A percentile compares a stretch with the other conserved stretches of the same genome.
Conservation (phyloP, 257 asterid genomes). For the Solanum medicagineum region DNA sequence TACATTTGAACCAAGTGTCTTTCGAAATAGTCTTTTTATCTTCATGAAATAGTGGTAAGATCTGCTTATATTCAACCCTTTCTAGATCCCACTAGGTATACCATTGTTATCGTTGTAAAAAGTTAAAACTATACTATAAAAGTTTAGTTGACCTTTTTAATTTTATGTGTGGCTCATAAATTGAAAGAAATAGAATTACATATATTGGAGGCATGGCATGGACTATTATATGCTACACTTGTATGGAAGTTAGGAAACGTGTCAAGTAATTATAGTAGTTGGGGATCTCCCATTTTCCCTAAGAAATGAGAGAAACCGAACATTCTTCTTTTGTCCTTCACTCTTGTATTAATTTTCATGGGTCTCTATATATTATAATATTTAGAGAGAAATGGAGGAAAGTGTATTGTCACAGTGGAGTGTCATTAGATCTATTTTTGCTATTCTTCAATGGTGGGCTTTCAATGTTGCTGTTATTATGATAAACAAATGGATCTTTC, state of each 20-base stretch:
- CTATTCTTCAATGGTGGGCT: slow-evolving; percentile 32
- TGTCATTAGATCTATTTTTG: slow-evolving; percentile 16
- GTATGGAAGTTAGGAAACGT: not conserved
- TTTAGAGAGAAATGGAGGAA: slow-evolving; percentile 13
- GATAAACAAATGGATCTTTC: slow-evolving; percentile 41
- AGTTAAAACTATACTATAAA: too few relatives aligned
- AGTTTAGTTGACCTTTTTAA: too few relatives aligned
- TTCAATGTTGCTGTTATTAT: slow-evolving; percentile 33
- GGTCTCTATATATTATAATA: not conserved
- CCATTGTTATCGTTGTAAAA: too few relatives aligned
- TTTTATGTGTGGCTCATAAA: too few relatives aligned
- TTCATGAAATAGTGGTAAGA: too few relatives aligned
- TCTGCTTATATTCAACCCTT: too few relatives aligned
- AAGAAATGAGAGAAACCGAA: not conserved
- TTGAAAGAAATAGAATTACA: too few relatives aligned
- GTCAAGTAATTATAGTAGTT: not conserved
- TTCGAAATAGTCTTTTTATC: too few relatives aligned
- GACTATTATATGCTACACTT: not conserved
- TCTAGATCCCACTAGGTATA: too few relatives aligned
- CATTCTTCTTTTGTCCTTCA: not conserved
- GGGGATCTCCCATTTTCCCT: not conserved
- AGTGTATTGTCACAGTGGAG: slow-evolving; percentile 14
- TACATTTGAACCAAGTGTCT: too few relatives aligned
- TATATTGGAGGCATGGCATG: too few relatives aligned
- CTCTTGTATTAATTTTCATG: not conserved